A percentile compares a stretch with the other conserved stretches of the same genome.
Conservation (phyloP, 2,329 filamentous ascomycete genomes). For the Aspergillus ochraceoroseus region DNA sequence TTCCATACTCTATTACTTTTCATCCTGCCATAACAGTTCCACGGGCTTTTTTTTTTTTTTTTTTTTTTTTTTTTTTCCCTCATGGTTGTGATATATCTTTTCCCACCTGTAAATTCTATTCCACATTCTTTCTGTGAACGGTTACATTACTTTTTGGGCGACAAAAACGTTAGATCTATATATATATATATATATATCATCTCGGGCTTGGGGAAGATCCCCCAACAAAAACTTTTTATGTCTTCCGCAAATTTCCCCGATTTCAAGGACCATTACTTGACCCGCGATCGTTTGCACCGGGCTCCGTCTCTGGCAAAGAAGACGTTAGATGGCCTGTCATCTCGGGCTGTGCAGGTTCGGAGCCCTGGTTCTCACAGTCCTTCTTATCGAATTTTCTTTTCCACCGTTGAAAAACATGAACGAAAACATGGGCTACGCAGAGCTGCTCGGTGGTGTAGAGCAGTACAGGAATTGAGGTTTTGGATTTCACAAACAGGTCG, state of each 20-base stretch:
- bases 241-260: no score
- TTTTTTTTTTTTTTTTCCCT: neutral
- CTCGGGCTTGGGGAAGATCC: no score
- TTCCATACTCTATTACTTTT: neutral
- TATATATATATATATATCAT: no score
- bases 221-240: no score
- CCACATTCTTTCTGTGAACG: conserved; percentile 3
- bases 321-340: neutral
- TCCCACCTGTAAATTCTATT: conserved; percentile 15
- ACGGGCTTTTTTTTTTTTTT: neutral
- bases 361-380: conserved; percentile 15
- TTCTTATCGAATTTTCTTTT: conserved; percentile 17
- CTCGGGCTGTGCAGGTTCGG: conserved; percentile 8
- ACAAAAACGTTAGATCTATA: no score
- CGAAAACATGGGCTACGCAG: conserved; percentile 39
- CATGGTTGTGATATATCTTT: conserved; percentile 10
- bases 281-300: conserved; percentile 5
- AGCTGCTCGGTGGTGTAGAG: conserved; percentile 41
- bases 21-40: neutral
- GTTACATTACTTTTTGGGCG: no score
- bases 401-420: conserved; percentile 36
- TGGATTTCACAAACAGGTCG: conserved; percentile 35
- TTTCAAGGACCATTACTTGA: no score
- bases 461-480: conserved; percentile 38
- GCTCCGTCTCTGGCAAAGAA: conserved; percentile 4